phyloP scores from a whole-genome alignment of 1,284 basidiomycete genomes.

The Trametes versicolor region DNA sequence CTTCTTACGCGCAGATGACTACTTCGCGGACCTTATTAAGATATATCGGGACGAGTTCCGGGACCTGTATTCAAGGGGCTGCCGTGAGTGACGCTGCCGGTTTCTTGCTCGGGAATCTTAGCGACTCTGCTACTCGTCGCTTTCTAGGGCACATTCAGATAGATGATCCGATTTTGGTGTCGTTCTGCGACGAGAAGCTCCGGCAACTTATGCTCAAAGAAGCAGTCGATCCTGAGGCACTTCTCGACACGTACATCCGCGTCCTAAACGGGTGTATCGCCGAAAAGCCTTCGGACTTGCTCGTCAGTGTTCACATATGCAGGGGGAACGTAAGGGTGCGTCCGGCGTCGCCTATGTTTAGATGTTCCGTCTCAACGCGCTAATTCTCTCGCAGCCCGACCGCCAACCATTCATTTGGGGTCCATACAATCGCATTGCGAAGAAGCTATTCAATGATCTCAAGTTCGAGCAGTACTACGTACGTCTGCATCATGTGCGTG shows the following conservation, averaged over 20 bases:
- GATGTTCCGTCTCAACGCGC: neutral
- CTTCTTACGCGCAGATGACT: slow-evolving; percentile 54
- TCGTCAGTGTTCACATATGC: slow-evolving; percentile 76
- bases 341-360: too few relatives aligned
- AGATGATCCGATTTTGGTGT: slow-evolving; percentile 74
- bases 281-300: slow-evolving; percentile 68
- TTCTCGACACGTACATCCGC: slow-evolving; percentile 75
- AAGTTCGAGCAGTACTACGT: slow-evolving; percentile 80
- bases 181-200: slow-evolving; percentile 68
- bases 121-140: neutral
- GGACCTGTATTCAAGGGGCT: slow-evolving; percentile 76
- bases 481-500: slow-evolving; percentile 31
- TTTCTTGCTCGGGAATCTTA: neutral
- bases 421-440: slow-evolving; percentile 75
- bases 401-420: slow-evolving; percentile 75
- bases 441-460: slow-evolving; percentile 71
- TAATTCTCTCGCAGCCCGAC: slow-evolving; percentile 37
- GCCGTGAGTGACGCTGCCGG: slow-evolving; percentile 50
- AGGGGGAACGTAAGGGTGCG: slow-evolving; percentile 77
- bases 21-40: slow-evolving; percentile 74
- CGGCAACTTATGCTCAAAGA: slow-evolving; percentile 65
- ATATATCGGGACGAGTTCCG: slow-evolving; percentile 77
- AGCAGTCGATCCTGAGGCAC: slow-evolving; percentile 64
- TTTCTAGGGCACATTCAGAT: slow-evolving; percentile 63
- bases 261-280: slow-evolving; percentile 73